Percentiles rank a stretch among this genome's conserved stretches.
These are phyloP conservation scores for Aspergillus costaricaensis DNA, from an alignment of 2,329 filamentous ascomycete species.

Conservation along the genomic window DNA sequence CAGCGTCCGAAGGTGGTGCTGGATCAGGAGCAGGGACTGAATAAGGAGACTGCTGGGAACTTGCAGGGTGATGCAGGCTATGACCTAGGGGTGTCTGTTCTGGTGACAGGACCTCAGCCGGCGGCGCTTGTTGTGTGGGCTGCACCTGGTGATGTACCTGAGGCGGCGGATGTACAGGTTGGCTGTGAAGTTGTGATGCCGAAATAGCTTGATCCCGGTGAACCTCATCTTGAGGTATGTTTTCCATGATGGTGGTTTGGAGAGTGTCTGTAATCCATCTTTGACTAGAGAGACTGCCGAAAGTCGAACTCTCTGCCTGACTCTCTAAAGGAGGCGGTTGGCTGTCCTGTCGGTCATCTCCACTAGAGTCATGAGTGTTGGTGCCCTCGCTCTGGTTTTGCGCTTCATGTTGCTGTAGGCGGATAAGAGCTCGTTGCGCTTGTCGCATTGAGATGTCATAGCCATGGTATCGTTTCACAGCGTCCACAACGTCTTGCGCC, in stretches of 20 bases:
- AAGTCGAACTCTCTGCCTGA: slow-evolving; percentile 29
- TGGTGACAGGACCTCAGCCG: slow-evolving; percentile 26
- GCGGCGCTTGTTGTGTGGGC: slow-evolving; percentile 17
- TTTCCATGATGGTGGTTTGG: slow-evolving; percentile 30
- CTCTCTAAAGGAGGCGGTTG: slow-evolving; percentile 28
- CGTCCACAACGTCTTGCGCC: slow-evolving; percentile 42
- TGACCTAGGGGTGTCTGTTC: slow-evolving; percentile 26
- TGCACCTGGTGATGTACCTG: slow-evolving; percentile 20
- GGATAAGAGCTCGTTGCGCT: slow-evolving; percentile 41
- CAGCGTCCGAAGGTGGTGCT: slow-evolving; percentile 22
- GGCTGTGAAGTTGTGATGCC: slow-evolving; percentile 22
- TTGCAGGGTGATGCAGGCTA: slow-evolving; percentile 26
- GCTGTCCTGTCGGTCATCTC: slow-evolving; percentile 30
- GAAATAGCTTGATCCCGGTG: slow-evolving; percentile 23
- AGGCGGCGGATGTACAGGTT: slow-evolving; percentile 21
- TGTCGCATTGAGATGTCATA: slow-evolving; percentile 44
- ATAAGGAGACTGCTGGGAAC: slow-evolving; percentile 27
- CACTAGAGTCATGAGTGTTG: slow-evolving; percentile 26
- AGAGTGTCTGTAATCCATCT: slow-evolving; percentile 38
- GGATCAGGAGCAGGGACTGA: slow-evolving; percentile 23
- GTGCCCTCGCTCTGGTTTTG: slow-evolving; percentile 25
- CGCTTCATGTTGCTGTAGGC: slow-evolving; percentile 34
- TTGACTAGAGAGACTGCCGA: slow-evolving; percentile 31
- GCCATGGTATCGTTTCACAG: slow-evolving; percentile 44
- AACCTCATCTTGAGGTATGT: slow-evolving; percentile 27